phyloP scores from a whole-genome alignment of 2,329 filamentous ascomycete species.

The Fusarium nurragi region DNA sequence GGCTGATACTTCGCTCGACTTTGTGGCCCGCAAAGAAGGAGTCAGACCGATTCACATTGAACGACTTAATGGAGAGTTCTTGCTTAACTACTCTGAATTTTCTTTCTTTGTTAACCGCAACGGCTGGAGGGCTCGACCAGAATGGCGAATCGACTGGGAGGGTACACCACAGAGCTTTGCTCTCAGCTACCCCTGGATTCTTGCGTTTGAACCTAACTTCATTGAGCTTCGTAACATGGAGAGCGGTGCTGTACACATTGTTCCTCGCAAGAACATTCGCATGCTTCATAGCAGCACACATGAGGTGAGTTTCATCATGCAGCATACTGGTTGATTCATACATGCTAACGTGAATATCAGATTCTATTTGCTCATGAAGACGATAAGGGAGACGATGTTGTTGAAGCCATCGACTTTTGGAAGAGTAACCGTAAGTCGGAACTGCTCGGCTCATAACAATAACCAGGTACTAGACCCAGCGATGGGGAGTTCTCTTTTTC shows the following conservation, averaged over 20 bases:
- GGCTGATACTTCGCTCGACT: conserved; percentile 96
- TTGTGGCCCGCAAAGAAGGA: conserved; percentile 92
- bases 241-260: conserved; percentile 92
- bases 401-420: conserved; percentile 98
- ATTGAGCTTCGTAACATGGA: conserved; percentile 97
- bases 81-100: conserved; percentile 98
- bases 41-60: conserved; percentile 97
- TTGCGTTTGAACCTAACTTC: conserved; percentile 97
- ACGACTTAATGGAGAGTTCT: conserved; percentile 93
- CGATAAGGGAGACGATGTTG: conserved; percentile 89
- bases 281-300: conserved; percentile 98
- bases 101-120: conserved; percentile 99
- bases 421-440: conserved; percentile 69
- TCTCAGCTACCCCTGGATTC: conserved; percentile 93
- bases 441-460: conserved; percentile 42
- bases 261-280: conserved; percentile 94
- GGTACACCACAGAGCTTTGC: conserved; percentile 92
- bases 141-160: conserved; percentile 99
- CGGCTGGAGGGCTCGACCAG: conserved; percentile 92
- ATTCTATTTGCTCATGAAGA: conserved; percentile 98
- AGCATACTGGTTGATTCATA: background rate
- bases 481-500: conserved; percentile 40
- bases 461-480: conserved; percentile 10
- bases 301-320: conserved; percentile 70
- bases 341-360: conserved; percentile 58